Evolutionary conservation across 768 basidiomycete genomes (phyloP).

Genomic region (Multifurca ochricompacta): DNA sequence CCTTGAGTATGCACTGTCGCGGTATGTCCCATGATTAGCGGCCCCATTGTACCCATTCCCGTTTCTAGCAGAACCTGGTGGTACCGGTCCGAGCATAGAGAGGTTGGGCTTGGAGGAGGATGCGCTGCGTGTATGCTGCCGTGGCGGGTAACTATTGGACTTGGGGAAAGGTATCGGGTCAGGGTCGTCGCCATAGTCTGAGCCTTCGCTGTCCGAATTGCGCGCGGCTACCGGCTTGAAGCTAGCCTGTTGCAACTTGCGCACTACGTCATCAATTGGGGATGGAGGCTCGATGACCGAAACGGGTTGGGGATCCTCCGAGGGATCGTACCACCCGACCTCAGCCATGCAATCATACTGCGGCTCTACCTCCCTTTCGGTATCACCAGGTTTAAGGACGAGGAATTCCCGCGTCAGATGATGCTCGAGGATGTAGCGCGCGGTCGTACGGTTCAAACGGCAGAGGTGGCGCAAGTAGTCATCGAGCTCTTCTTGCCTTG

Average conservation of each 20-base stretch:
- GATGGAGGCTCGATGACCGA: conserved; percentile 30
- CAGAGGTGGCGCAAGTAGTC: conserved; percentile 81
- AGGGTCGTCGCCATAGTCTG: conserved; percentile 39
- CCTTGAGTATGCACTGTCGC: conserved; percentile 27
- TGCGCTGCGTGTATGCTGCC: conserved; percentile 22
- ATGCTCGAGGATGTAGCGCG: conserved; percentile 76
- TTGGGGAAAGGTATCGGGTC: not conserved
- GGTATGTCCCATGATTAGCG: conserved; percentile 17
- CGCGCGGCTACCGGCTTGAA: conserved; percentile 40
- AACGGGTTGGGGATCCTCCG: conserved; percentile 19
- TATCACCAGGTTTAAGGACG: conserved; percentile 78
- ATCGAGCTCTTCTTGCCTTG: conserved; percentile 76
- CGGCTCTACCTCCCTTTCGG: conserved; percentile 58
- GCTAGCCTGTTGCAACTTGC: conserved; percentile 27
- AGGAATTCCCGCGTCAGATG: conserved; percentile 77
- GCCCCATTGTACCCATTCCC: conserved; percentile 1
- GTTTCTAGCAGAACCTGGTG: not conserved
- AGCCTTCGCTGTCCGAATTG: conserved; percentile 48
- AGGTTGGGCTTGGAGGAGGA: conserved; percentile 16
- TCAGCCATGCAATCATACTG: conserved; percentile 52
- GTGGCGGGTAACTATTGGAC: conserved; percentile 9
- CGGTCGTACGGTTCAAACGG: conserved; percentile 54
- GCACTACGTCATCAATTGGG: conserved; percentile 31
- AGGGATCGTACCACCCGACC: conserved; percentile 29
- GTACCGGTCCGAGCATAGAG: conserved; percentile 4